phyloP scores from a whole-genome alignment of 768 basidiomycete genomes.

The Phlebiopsis flavidoalba region DNA sequence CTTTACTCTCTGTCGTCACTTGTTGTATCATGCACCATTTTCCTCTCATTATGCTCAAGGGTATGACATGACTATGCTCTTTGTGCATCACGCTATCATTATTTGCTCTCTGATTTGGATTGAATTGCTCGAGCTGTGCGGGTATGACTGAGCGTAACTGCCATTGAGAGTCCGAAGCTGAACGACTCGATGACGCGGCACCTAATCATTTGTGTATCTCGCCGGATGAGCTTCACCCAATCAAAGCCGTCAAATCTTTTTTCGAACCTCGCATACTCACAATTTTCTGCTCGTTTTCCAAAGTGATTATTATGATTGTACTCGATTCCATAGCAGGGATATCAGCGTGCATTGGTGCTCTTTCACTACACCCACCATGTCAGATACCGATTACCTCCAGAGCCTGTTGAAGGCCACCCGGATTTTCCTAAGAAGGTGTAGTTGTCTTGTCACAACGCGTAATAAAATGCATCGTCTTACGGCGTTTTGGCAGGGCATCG shows the following conservation, averaged over 20 bases:
- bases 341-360: neutral
- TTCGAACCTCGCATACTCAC: neutral
- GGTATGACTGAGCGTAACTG: neutral
- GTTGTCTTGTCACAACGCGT: neutral
- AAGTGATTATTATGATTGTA: neutral
- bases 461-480: neutral
- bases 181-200: no score
- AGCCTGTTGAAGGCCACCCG: constrained; percentile 54
- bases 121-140: neutral
- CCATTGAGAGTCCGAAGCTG: no score
- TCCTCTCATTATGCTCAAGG: constrained; percentile 30
- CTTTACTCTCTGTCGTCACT: constrained; percentile 27
- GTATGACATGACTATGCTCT: constrained; percentile 22
- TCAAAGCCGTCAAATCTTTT: no score
- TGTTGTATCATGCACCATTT: constrained; percentile 35
- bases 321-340: neutral
- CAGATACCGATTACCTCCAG: constrained; percentile 70
- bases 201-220: no score
- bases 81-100: constrained; percentile 4
- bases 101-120: neutral
- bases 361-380: constrained; percentile 37
- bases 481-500: constrained; percentile 58
- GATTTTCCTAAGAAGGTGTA: constrained; percentile 91
- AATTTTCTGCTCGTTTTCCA: neutral
- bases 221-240: no score